phyloP scores from a whole-genome alignment of 164 flowering plant genomes.

The Tetrastigma voinierianum region DNA sequence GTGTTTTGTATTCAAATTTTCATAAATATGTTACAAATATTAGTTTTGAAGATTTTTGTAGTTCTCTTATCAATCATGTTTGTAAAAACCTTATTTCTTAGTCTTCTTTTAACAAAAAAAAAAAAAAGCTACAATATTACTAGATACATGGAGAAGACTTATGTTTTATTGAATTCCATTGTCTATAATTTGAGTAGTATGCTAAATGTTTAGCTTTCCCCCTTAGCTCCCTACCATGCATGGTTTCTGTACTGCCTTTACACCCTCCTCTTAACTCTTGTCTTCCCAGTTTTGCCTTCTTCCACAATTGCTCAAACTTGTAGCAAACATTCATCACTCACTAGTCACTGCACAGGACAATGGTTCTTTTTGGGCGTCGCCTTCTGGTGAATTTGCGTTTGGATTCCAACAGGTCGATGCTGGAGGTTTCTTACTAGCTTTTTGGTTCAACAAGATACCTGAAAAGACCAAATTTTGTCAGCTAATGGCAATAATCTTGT shows the following conservation, averaged over 20 bases:
- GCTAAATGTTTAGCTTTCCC: no score
- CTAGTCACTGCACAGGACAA: constrained; percentile 11
- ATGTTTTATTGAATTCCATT: no score
- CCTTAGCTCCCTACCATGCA: not conserved
- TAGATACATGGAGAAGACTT: no score
- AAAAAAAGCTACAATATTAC: no score
- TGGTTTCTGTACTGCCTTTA: constrained; percentile 1
- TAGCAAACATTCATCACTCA: constrained; percentile 15
- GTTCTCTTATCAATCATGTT: no score
- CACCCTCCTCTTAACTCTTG: not conserved
- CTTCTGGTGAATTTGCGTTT: constrained; percentile 40
- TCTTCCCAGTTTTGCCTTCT: not conserved
- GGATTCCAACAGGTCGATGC: constrained; percentile 26
- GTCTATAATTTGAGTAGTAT: no score
- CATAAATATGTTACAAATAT: no score
- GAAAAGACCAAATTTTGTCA: constrained; percentile 31
- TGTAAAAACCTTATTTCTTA: no score
- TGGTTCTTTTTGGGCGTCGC: constrained; percentile 25
- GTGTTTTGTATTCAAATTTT: no score
- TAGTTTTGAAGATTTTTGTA: no score
- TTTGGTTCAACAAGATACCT: constrained; percentile 37
- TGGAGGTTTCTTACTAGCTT: constrained; percentile 29
- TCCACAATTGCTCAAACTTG: constrained; percentile 1
- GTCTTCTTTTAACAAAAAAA: no score
- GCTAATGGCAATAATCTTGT: constrained; percentile 20